Evolutionary conservation across 148 eudicot species (phyloP), one percentile per base, ranked within the genome.

Genomic region (Polygonum maritimum): DNA sequence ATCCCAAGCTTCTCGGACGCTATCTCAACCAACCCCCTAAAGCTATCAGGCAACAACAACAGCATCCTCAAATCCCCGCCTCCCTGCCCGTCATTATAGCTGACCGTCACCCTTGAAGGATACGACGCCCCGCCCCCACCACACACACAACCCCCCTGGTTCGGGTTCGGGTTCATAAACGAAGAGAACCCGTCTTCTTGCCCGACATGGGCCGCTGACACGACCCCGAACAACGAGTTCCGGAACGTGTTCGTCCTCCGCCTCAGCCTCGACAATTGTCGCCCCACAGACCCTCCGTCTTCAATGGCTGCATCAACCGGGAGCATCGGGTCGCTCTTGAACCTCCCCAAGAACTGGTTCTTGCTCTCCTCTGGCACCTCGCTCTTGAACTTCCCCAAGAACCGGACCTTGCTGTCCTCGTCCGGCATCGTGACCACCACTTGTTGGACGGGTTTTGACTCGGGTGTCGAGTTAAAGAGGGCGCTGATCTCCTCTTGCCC

Each of bases 151-250:
- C 52, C 33, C 11, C 14, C 54, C 14, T 58, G 47, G 52, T 74
- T 71, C n/a, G 48, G 52, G 48, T 74, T 71, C 15, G 54, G 52
- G 60, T 74, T 77, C 63, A 77, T 76, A 13, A 74, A 73, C 7
- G 85, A 40, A 4, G 81, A 73, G 41, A 86, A 80, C 11, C 65
- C 74, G 62, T 82, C 83, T 2, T 70, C 81, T 16, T 79, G 81
- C 33, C 80, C 84, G 10, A 52, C 79, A 22, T 82, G 79, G 6
- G 88, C 88, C 10, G 85, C 90, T 38, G 96, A 90, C 79, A 93
- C 82, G 13, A 93, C 88, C 57, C 98, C 98, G 73, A 93, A 93
- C 31, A 93, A 79, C 1, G 98, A 93, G 76, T 93, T 90, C n/a
- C 83, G 83, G 65, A 90, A 93, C 74, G 83, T 87, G 73, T 81